Base-by-base conservation (phyloP, 2,329 filamentous ascomycete species). In the Pseudodiploospora longispora region DNA sequence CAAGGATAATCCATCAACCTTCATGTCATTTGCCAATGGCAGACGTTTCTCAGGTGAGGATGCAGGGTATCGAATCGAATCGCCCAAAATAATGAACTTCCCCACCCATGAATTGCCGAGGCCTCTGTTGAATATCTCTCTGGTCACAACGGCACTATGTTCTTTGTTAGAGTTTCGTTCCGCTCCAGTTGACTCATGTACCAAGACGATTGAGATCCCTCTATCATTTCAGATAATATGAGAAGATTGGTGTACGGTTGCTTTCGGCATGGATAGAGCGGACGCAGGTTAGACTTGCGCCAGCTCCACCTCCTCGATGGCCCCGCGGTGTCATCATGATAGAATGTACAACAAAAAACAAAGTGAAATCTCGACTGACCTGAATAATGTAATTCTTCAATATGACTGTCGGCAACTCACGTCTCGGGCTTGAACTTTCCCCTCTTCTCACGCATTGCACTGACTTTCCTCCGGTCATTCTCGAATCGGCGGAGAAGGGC, bases 401-500 rank as follows among this genome's bases (percentile, higher is more conserved):
- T 19, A 19, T 19, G 19, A 19, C 19, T 19, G 19, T 19, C 4
- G 3, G 10, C n/a, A 5, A 6, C 36, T 67, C 59, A 69, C 32
- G 64, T 64, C 51, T 76, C 72, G 10, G 72, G 72, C 59, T 69
- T 72, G 58, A 84, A 77, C 60, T 74, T 81, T 27, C 80, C 77
- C 56, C 77, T 76, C 65, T 78, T 75, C 63, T 76, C 76, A 65
- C 78, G 80, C 80, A 90, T 83, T 46, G 80, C 79, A 57, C 78
- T 71, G 38, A 93, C 78, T 64, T 79, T 84, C 67, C 70, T 78
- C 68, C 74, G 77, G 66, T 91, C 87, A 60, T 85, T 78, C 61
- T 89, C 82, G 64, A 93, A 93, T 52, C 76, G 75, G 65, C 66
- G 80, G 52, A 86, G 66, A 62, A 93, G 59, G 47, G 81, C 75